These are phyloP conservation scores for Takakia lepidozioides DNA, from an alignment of 225 moss, liverwort and hornwort genomes.

Conservation along the genomic window DNA sequence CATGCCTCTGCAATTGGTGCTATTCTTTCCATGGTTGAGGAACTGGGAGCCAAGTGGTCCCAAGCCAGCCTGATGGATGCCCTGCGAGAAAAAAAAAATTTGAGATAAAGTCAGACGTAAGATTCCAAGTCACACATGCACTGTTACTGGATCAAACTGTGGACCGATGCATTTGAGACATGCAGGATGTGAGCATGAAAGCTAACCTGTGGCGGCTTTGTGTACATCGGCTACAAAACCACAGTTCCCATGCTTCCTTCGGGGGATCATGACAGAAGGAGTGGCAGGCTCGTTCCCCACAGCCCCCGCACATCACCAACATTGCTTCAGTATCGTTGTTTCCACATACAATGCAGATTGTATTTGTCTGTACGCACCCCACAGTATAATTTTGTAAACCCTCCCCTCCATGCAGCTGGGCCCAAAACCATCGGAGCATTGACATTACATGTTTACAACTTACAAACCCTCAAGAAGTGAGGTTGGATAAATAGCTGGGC, in stretches of 20 bases:
- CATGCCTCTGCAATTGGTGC: too few relatives aligned
- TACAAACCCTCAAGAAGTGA: neutral
- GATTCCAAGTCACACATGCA: too few relatives aligned
- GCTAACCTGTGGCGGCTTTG: constrained; percentile 49
- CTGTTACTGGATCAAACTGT: too few relatives aligned
- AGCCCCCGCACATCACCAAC: constrained; percentile 56
- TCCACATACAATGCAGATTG: constrained; percentile 74
- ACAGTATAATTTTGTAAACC: neutral
- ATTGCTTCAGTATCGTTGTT: constrained; percentile 60
- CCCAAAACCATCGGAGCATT: neutral
- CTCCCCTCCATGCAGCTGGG: neutral
- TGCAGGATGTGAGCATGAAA: too few relatives aligned
- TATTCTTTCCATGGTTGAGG: too few relatives aligned
- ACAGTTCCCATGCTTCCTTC: constrained; percentile 54
- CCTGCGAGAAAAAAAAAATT: too few relatives aligned
- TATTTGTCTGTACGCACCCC: constrained; percentile 46
- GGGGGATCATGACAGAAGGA: constrained; percentile 95
- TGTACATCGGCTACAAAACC: constrained; percentile 72
- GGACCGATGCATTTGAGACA: too few relatives aligned
- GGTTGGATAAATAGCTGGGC: neutral
- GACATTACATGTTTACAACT: neutral
- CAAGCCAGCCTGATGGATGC: too few relatives aligned
- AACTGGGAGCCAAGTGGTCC: too few relatives aligned
- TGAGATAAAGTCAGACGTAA: too few relatives aligned
- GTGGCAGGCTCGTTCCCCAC: constrained; percentile 73